Percentiles rank a stretch among this genome's conserved stretches.
phyloP scores from a whole-genome alignment of 2,329 filamentous ascomycete species.

The Penicillium italicum region DNA sequence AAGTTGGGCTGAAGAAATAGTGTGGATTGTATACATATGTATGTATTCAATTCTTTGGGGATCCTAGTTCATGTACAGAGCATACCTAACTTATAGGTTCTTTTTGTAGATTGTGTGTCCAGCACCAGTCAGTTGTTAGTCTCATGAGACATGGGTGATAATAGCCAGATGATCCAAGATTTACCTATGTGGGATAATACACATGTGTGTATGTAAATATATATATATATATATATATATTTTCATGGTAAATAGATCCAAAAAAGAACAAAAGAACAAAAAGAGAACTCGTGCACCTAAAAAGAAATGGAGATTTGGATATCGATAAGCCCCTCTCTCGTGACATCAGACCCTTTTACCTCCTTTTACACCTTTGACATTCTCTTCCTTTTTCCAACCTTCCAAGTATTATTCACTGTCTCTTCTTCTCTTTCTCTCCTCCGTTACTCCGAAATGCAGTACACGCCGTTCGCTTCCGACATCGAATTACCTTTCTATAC shows the following conservation, averaged over 20 bases:
- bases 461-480: conserved; percentile 86
- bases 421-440: not conserved
- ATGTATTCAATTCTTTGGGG: not conserved
- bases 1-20: not conserved
- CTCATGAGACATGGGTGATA: not conserved
- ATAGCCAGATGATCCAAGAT: not conserved
- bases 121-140: not conserved
- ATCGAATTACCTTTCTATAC: conserved; percentile 95
- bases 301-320: no score
- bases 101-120: not conserved
- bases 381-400: not conserved
- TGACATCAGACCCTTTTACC: not conserved
- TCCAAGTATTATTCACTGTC: not conserved
- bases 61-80: not conserved
- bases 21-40: not conserved
- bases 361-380: not conserved
- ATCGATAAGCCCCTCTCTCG: not conserved
- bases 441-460: conserved; percentile 54
- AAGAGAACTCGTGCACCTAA: no score
- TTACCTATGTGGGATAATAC: not conserved
- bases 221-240: no score
- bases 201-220: not conserved
- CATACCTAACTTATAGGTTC: no score
- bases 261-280: no score
- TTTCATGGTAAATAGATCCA: no score